A percentile compares a stretch with the other conserved stretches of the same genome.
Evolutionary conservation across 2,329 filamentous ascomycete species (phyloP).

Genomic region (Neofusicoccum sp.): DNA sequence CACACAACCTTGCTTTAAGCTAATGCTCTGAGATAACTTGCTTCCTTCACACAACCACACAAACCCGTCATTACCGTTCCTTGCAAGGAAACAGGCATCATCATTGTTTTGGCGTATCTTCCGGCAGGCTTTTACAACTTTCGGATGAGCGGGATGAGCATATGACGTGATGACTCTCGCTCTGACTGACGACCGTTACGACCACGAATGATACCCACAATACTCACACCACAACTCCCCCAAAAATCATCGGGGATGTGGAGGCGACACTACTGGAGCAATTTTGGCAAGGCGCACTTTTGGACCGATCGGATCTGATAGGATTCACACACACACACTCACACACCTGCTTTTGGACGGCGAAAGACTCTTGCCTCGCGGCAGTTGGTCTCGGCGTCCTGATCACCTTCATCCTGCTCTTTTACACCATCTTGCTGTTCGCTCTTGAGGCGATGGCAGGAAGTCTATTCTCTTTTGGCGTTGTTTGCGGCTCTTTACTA

Average conservation of each 20-base stretch:
- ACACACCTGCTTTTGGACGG: background rate
- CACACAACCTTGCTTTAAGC: conserved; percentile 7
- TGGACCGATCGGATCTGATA: background rate
- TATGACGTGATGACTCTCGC: conserved; percentile 2
- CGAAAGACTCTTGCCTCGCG: background rate
- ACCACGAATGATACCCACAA: conserved; percentile 16
- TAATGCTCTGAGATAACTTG: background rate
- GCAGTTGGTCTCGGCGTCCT: background rate
- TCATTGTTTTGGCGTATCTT: background rate
- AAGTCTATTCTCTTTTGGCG: background rate
- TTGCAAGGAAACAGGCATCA: background rate
- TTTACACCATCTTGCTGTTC: background rate
- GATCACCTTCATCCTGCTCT: background rate
- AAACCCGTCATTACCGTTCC: background rate
- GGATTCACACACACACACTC: background rate
- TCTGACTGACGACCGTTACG: conserved; percentile 11
- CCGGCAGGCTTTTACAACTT: background rate
- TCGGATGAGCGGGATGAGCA: background rate
- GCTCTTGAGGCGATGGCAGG: background rate
- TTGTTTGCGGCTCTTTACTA: background rate
- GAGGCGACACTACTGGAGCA: background rate
- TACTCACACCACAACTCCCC: conserved; percentile 2
- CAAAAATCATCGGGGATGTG: background rate
- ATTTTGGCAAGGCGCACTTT: conserved; percentile 6
- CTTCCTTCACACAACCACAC: background rate